Evolutionary conservation across 164 flowering plant genomes (phyloP).

Genomic region (Annona cherimola): DNA sequence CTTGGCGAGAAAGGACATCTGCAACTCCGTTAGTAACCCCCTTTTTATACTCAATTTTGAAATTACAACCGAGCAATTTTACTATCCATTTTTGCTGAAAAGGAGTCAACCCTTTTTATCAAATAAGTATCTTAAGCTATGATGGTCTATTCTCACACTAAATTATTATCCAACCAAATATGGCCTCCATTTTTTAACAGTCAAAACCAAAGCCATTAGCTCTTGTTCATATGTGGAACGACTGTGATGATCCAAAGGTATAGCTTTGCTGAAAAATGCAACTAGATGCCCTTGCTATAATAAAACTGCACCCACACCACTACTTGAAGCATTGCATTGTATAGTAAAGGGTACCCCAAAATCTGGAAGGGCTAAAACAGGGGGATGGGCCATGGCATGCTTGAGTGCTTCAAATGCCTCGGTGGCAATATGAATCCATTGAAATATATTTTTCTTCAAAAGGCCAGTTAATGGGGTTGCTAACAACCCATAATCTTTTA

Average conservation of each 20-base stretch:
- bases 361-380: not conserved
- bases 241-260: not conserved
- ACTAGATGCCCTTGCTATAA: not conserved
- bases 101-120: not conserved
- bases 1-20: not conserved
- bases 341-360: not conserved
- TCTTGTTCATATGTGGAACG: not conserved
- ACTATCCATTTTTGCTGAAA: not conserved
- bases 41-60: not conserved
- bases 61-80: not conserved
- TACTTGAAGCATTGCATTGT: not conserved
- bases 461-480: not conserved
- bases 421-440: not conserved
- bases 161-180: not conserved
- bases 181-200: not conserved
- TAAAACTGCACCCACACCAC: no score
- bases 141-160: not conserved
- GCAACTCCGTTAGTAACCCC: not conserved
- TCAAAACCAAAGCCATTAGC: not conserved
- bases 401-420: not conserved
- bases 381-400: not conserved
- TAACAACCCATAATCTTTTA: not conserved
- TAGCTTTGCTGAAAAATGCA: not conserved
- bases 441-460: not conserved
- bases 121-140: not conserved